Evolutionary conservation across 2,329 filamentous ascomycete genomes (phyloP).

Genomic region (Parastagonospora nodorum): DNA sequence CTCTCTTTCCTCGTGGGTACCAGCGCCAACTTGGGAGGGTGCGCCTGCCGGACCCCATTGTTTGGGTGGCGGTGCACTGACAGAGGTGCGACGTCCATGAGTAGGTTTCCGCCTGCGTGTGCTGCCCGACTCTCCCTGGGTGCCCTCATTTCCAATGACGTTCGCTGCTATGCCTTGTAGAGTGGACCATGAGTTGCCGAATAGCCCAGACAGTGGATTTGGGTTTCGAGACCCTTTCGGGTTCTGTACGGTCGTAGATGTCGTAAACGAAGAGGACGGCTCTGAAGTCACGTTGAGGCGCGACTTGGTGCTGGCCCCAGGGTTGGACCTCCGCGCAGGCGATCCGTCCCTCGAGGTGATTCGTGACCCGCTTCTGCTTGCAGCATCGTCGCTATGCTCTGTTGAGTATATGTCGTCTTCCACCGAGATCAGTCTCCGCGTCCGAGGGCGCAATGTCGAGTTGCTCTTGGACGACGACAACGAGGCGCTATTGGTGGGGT

Average conservation of each 20-base stretch:
- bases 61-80: slow-evolving; percentile 47
- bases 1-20: slow-evolving; percentile 53
- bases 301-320: slow-evolving; percentile 35
- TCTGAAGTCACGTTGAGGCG: slow-evolving; percentile 35
- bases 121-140: slow-evolving; percentile 16
- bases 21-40: slow-evolving; percentile 49
- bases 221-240: slow-evolving; percentile 27
- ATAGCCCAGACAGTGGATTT: slow-evolving; percentile 49
- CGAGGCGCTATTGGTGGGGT: slow-evolving; percentile 47
- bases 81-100: slow-evolving; percentile 37
- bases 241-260: slow-evolving; percentile 26
- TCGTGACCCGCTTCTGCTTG: slow-evolving; percentile 49
- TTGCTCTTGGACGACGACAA: slow-evolving; percentile 47
- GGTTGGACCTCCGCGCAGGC: slow-evolving; percentile 42
- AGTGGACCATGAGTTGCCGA: slow-evolving; percentile 55
- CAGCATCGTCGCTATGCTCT: slow-evolving; percentile 39
- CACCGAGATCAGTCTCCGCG: slow-evolving; percentile 54
- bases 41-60: slow-evolving; percentile 54
- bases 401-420: slow-evolving; percentile 50
- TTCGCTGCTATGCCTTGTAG: slow-evolving; percentile 57
- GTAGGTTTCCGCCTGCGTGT: slow-evolving; percentile 36
- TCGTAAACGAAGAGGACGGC: slow-evolving; percentile 33
- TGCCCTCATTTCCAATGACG: slow-evolving; percentile 50
- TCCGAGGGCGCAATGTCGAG: slow-evolving; percentile 54
- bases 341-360: slow-evolving; percentile 40